Conservation (phyloP, 768 basidiomycete genomes). For the Kwoniella dendrophila region DNA sequence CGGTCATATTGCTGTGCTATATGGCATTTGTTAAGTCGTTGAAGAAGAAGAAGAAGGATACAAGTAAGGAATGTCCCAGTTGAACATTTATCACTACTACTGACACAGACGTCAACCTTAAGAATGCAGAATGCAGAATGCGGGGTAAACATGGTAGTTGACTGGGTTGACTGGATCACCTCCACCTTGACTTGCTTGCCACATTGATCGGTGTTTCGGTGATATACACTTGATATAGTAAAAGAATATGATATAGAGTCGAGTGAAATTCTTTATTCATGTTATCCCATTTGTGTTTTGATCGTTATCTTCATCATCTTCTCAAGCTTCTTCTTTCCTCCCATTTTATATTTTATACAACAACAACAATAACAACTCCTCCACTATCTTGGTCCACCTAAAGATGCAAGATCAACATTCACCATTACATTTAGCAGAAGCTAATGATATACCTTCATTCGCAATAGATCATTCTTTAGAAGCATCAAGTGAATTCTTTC, state of each 20-base stretch:
- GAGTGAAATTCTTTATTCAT: constrained; percentile 28
- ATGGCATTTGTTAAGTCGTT: too few species aligned
- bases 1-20: background rate
- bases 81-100: too few species aligned
- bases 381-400: constrained; percentile 21
- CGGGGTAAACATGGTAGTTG: too few species aligned
- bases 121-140: background rate
- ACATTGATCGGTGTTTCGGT: constrained; percentile 5
- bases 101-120: background rate
- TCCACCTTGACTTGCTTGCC: constrained; percentile 12
- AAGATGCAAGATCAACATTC: constrained; percentile 7
- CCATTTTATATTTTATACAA: constrained; percentile 7
- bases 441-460: constrained; percentile 13
- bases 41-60: background rate
- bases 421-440: constrained; percentile 18
- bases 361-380: constrained; percentile 1
- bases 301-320: constrained; percentile 2
- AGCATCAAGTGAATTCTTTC: constrained; percentile 18
- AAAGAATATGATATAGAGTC: too few species aligned
- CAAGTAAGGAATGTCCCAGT: too few species aligned
- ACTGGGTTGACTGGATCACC: constrained; percentile 17
- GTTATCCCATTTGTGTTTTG: background rate
- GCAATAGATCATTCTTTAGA: constrained; percentile 17
- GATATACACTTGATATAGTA: background rate
- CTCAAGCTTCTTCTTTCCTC: constrained; percentile 13